Base-by-base conservation (phyloP, 225 moss, liverwort and hornwort species). In the Sphagnum contortum region DNA sequence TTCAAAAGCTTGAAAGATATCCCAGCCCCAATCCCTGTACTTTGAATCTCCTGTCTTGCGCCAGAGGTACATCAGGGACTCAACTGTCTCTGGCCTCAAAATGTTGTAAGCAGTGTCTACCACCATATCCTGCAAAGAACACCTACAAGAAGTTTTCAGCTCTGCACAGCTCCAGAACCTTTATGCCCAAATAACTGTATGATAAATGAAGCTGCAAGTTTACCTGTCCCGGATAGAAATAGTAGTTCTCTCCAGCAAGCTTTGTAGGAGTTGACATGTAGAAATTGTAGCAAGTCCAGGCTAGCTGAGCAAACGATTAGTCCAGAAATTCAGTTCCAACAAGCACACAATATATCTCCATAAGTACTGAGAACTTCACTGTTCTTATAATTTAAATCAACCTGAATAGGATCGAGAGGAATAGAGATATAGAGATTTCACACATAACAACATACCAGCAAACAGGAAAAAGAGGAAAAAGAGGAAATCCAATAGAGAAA, bases 181-280 rank as follows among this genome's bases (percentile, higher is more conserved):
- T 10, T 45, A 56, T 5, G 57, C 6, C 9, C 47, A 9, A 45
- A 14, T 66, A 14, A 12, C 8, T 51, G 53, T 8, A 10, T 48
- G 8, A 29, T 29, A 61, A 12, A 46, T 5, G 52, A 12, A 71
- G 10, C 6, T 52, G 52, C 9, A 13, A 11, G 45, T 45, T 50
- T 70, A 80, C 80, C 73, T 80, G 62, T 68, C 88, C 95, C 55
- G 69, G 76, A 54, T 71, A 67, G 64, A 92, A 92, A 58, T 83
- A 71, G 74, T 96, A 96, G 63, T 88, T 90, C 66, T 96, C 95
- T 66, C 92, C 95, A 54, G 95, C 95, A 49, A 96, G 73, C 65
- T 87, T 87, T 49, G 95, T 85, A 49, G 59, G 67, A 3, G 95
- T 96, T 78, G 87, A 84, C 72, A 70, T 83, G 71, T 96, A 96